A percentile compares a stretch with the other conserved stretches of the same genome.
These are phyloP conservation scores for Pistacia vera DNA, from an alignment of 345 rosid genomes.

Conservation along the genomic window DNA sequence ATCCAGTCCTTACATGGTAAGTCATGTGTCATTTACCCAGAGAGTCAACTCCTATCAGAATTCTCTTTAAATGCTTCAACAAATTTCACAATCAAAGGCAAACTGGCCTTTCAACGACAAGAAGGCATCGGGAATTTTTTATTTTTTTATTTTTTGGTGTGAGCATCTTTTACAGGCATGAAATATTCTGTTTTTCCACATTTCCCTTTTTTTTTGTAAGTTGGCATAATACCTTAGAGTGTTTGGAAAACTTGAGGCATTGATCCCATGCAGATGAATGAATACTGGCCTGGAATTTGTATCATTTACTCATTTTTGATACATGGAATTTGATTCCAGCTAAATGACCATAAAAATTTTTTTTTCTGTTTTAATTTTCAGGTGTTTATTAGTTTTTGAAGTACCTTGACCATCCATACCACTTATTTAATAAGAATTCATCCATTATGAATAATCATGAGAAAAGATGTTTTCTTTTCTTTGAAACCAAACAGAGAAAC, in stretches of 20 bases:
- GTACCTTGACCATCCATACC: too few relatives aligned
- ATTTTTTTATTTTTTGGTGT: background rate
- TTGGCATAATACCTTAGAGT: background rate
- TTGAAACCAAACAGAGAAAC: background rate
- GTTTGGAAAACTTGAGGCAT: background rate
- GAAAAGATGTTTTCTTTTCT: background rate
- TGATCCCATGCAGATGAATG: background rate
- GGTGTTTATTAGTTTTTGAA: background rate
- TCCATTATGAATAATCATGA: too few relatives aligned
- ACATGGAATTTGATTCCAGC: too few relatives aligned
- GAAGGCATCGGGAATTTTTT: background rate
- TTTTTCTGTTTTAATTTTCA: background rate
- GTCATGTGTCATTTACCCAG: slow-evolving; percentile 14
- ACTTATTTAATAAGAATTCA: background rate
- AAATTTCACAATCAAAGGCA: background rate
- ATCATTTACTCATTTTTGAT: background rate
- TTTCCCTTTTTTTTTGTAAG: background rate
- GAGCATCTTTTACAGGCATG: background rate
- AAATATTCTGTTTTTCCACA: background rate
- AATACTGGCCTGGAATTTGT: background rate
- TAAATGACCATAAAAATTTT: background rate
- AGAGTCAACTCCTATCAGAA: background rate
- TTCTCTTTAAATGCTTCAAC: background rate
- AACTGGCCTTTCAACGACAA: background rate
- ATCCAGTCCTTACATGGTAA: slow-evolving; percentile 4